Base-by-base conservation (phyloP, 2,329 filamentous ascomycete species). In the Ophidiomyces ophidiicola region DNA sequence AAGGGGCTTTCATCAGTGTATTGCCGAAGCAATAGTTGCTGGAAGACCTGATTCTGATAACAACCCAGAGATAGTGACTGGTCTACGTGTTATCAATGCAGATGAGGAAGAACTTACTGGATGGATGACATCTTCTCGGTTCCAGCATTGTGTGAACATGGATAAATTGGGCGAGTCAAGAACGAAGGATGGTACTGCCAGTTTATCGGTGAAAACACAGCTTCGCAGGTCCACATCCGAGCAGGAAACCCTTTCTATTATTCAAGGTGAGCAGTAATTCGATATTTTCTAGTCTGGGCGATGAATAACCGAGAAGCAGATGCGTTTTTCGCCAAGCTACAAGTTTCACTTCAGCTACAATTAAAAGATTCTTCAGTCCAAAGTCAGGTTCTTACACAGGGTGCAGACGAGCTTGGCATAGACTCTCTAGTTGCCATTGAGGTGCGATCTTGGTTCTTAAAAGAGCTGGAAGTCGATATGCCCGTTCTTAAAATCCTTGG, bases 1-100 rank as follows among this genome's bases (percentile, higher is more conserved):
- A 50, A 56, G 60, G 2, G 68, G 71, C 38, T 49, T 72, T 11
- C 67, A 71, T 45, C 63, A 69, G 45, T 62, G 69, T 55, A 68
- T 73, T 43, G 57, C 70, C 6, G 68, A 73, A 48, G 68, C 68
- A 4, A 63, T 74, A 18, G 50, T 58, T 1, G 59, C 61, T 0
- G 67, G 68, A 3, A 55, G 51, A 5, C 61, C 63, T 0, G 41
- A 51, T 2, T 51, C 45, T 2, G 3, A 10, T 12, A n/a, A 17
- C 1, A 32, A 25, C 10, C 37, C 30, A 21, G 37, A 40, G 14
- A 28, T 40, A 11, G 18, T 40, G 7, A 40, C 37, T 6, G 37
- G 37, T 5, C 11, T 40, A 14, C 1, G 23, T 10, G 29, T 28
- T 23, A 56, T 3, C 55, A 52, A 4, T 49, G 58, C 43, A n/a